Evolutionary conservation across 129 eudicot species (phyloP).

Genomic region (Flaveria robusta): DNA sequence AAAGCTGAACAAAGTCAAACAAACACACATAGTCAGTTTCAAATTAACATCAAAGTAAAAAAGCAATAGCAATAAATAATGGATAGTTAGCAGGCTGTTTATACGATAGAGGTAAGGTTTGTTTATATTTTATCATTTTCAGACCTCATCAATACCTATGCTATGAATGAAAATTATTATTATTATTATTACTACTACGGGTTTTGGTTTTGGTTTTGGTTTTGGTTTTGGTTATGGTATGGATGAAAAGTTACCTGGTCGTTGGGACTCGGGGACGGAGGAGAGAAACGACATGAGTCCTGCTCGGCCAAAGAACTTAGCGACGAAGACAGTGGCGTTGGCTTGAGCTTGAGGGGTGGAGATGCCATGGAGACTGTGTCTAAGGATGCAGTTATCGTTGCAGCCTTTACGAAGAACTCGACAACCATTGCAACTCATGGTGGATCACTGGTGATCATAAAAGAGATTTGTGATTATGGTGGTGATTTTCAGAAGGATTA

Average conservation of each 20-base stretch:
- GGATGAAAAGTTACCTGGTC: constrained; percentile 51
- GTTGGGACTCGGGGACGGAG: constrained; percentile 65
- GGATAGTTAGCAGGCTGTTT: too few relatives aligned
- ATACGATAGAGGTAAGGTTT: too few relatives aligned
- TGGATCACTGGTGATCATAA: constrained; percentile 28
- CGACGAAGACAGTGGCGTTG: constrained; percentile 82
- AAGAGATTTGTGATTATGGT: neutral
- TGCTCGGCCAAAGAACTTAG: constrained; percentile 90
- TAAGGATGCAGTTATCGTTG: constrained; percentile 72
- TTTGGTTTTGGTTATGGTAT: too few relatives aligned
- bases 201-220: too few relatives aligned
- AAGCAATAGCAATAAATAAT: too few relatives aligned
- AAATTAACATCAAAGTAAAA: neutral
- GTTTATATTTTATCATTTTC: too few relatives aligned
- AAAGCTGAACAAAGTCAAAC: constrained; percentile 41
- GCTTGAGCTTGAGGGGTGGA: constrained; percentile 73
- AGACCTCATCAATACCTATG: too few relatives aligned
- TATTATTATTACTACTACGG: too few relatives aligned
- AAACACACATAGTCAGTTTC: constrained; percentile 1
- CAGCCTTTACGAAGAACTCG: constrained; percentile 85
- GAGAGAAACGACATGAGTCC: constrained; percentile 75
- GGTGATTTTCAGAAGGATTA: constrained; percentile 27
- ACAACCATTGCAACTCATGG: constrained; percentile 84
- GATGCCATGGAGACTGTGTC: constrained; percentile 63
- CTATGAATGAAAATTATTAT: too few relatives aligned